Evolutionary conservation across 73 alveolate genomes (phyloP), one percentile per base, ranked within the genome.

Genomic region (Paramecium caudatum): DNA sequence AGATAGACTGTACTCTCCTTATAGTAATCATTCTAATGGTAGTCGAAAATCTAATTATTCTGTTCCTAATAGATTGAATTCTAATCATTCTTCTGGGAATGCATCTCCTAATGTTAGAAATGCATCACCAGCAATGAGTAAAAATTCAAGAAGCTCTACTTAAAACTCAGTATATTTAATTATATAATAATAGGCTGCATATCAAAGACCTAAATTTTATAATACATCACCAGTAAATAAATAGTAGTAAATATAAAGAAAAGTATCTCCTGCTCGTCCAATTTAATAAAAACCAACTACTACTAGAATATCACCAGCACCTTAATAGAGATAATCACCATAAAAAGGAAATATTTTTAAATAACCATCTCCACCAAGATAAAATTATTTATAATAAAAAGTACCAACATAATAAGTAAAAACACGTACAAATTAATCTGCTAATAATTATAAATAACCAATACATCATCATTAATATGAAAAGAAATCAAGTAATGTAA

Each of bases 71-170:
- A 74, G 49, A 65, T 33, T 65, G 48, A 65, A 65, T 32, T 65
- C 83, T 12, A 65, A 74, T 27, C 49, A 30, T 37, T 19, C 65
- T 7, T 74, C 88, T 74, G 88, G 21, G 3, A 74, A 74, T 74
- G 88, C 88, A 4, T 74, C 87, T 4, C 87, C 87, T 12, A 70
- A 70, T 41, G 70, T 49, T 27, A 34, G 37, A 23, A 5, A 70
- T 5, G 87, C 87, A 3, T 70, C 87, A n/a, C 87, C 87, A 70
- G 45, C 36, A 5, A 34, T 70, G 49, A 70, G 87, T 15, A 70
- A 37, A 21, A 34, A 32, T 17, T 70, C 87, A 7, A 37, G 87
- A 15, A 70, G 25, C n/a, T 70, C 87, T 6, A 70, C 87, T 4
- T 16, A 70, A 70, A 70, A 70, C 27, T 70, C 87, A 49, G 70